These are phyloP conservation scores for Neurospora sp. DNA, from an alignment of 495 filamentous ascomycete genomes.

Conservation along the genomic window DNA sequence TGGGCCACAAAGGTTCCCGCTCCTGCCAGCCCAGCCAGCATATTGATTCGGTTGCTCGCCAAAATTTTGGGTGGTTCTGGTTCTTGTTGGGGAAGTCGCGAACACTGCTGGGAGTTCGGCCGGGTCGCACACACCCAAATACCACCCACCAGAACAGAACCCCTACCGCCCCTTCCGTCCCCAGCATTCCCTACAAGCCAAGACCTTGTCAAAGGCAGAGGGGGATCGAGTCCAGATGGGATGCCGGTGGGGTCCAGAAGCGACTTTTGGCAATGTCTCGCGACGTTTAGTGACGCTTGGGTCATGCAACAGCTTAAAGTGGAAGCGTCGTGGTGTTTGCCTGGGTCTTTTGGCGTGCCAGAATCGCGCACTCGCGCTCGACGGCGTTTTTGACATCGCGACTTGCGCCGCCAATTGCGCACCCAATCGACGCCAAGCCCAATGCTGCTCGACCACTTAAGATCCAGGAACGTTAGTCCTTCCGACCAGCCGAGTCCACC, in stretches of 20 bases:
- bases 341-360: not conserved
- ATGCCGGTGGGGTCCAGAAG: not conserved
- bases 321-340: conserved; percentile 3
- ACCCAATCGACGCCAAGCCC: not conserved
- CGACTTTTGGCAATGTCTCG: conserved; percentile 8
- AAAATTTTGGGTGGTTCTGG: conserved; percentile 15
- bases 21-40: not conserved
- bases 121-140: conserved; percentile 3
- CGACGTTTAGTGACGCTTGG: conserved; percentile 9
- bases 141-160: conserved; percentile 16
- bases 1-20: not conserved
- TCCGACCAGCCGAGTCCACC: conserved; percentile 9
- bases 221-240: not conserved
- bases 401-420: not conserved
- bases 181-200: not conserved
- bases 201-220: not conserved
- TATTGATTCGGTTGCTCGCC: conserved; percentile 11
- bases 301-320: conserved; percentile 8
- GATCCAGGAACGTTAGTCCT: conserved; percentile 2
- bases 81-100: conserved; percentile 28
- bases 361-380: not conserved
- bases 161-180: not conserved
- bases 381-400: not conserved
- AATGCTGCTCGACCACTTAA: not conserved
- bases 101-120: conserved; percentile 3